These are phyloP conservation scores for Tremella fuciformis DNA, from an alignment of 768 basidiomycete species.

Conservation along the genomic window DNA sequence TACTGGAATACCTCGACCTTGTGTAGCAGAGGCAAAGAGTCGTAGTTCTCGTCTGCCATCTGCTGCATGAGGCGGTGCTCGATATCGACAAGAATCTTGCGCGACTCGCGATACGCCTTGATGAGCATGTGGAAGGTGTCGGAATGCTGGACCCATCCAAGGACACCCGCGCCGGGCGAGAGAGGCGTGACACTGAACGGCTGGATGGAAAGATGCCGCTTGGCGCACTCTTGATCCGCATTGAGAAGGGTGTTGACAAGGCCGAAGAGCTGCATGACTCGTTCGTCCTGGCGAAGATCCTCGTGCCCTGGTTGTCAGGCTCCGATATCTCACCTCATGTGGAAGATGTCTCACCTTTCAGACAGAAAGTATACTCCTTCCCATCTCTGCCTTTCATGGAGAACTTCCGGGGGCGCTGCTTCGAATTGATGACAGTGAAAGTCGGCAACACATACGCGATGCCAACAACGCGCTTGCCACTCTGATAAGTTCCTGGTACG, in stretches of 20 bases:
- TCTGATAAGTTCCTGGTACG: conserved; percentile 95
- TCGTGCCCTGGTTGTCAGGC: conserved; percentile 71
- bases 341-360: conserved; percentile 71
- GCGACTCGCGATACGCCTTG: conserved; percentile 89
- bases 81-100: conserved; percentile 94
- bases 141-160: conserved; percentile 93
- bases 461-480: conserved; percentile 74
- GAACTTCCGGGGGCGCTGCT: conserved; percentile 88
- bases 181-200: conserved; percentile 88
- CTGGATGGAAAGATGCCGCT: conserved; percentile 91
- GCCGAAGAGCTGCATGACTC: conserved; percentile 98
- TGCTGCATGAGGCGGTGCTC: conserved; percentile 97
- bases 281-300: conserved; percentile 96
- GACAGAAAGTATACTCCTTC: conserved; percentile 80
- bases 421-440: conserved; percentile 88
- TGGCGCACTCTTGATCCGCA: conserved; percentile 91
- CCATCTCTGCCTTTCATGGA: conserved; percentile 86
- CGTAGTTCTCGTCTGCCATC: conserved; percentile 97
- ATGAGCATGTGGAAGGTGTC: conserved; percentile 95
- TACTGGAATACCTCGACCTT: conserved; percentile 99
- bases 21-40: conserved; percentile 85
- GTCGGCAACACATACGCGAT: conserved; percentile 85
- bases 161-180: conserved; percentile 88
- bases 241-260: conserved; percentile 91
- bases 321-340: not conserved